phyloP scores from a whole-genome alignment of 139 green algal species.

The Volvox reticuliferus region DNA sequence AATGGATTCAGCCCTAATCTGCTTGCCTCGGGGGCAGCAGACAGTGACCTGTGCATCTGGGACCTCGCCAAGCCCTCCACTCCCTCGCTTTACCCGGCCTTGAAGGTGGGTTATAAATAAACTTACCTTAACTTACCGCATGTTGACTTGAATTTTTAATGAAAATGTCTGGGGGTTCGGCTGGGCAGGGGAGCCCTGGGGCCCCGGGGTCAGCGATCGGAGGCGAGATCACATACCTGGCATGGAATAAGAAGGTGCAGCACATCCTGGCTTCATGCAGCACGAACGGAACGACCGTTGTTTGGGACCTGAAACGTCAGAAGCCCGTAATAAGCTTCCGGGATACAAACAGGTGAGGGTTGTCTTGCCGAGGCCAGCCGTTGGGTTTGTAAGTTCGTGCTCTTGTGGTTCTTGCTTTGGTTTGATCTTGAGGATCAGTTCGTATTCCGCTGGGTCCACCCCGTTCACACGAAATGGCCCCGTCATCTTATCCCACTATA shows the following conservation, averaged over 20 bases:
- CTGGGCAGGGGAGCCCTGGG: slow-evolving; percentile 52
- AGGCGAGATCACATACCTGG: slow-evolving; percentile 87
- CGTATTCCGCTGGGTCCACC: too few species aligned
- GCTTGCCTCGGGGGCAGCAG: slow-evolving; percentile 90
- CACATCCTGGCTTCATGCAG: slow-evolving; percentile 94
- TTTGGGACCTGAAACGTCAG: slow-evolving; percentile 97
- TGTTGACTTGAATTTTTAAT: too few species aligned
- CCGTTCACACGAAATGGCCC: too few species aligned
- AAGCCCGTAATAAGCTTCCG: slow-evolving; percentile 92
- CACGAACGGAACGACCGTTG: slow-evolving; percentile 78
- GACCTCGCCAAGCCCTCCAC: slow-evolving; percentile 87
- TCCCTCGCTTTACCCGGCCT: slow-evolving; percentile 75
- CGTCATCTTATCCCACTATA: too few species aligned
- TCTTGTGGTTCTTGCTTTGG: too few species aligned
- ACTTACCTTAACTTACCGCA: neutral
- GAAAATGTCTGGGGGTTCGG: neutral
- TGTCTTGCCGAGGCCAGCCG: too few species aligned
- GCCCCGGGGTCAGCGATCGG: slow-evolving; percentile 36
- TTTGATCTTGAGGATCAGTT: too few species aligned
- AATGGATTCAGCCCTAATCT: slow-evolving; percentile 93
- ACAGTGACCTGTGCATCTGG: slow-evolving; percentile 98
- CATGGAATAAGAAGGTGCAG: slow-evolving; percentile 97
- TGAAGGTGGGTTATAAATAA: slow-evolving; percentile 54
- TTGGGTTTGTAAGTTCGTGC: too few species aligned
- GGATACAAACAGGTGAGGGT: slow-evolving; percentile 75